Evolutionary conservation across 441 rosid genomes (phyloP).

Genomic region (Mallotus repandus): DNA sequence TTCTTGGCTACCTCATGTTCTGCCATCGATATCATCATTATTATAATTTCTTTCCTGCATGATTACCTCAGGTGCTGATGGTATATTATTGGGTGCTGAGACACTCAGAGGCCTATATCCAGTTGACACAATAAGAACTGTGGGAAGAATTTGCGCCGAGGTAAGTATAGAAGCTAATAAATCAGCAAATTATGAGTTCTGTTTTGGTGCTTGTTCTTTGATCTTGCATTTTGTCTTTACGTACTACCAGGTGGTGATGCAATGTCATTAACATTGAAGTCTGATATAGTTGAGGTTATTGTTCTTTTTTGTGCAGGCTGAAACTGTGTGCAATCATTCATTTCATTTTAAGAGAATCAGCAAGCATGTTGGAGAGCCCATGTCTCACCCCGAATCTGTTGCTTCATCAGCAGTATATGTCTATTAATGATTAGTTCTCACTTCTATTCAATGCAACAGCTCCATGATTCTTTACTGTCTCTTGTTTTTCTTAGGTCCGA

Average conservation of each 20-base stretch:
- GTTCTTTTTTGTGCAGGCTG: constrained; percentile 43
- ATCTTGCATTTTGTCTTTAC: no score
- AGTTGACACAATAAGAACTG: constrained; percentile 48
- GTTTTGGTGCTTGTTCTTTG: no score
- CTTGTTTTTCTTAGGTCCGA: constrained; percentile 41
- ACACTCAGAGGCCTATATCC: constrained; percentile 58
- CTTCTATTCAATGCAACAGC: not conserved
- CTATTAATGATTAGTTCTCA: not conserved
- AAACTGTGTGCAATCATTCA: constrained; percentile 78
- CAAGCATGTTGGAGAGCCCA: constrained; percentile 83
- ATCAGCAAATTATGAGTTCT: not conserved
- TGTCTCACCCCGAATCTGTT: constrained; percentile 81
- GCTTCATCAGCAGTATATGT: constrained; percentile 80
- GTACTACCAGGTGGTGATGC: no score
- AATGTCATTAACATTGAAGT: no score
- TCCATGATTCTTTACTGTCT: no score
- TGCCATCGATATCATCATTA: not conserved
- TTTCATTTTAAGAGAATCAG: constrained; percentile 73
- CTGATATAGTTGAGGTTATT: no score
- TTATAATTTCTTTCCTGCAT: not conserved
- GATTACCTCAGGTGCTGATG: constrained; percentile 35
- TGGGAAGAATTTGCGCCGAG: constrained; percentile 58
- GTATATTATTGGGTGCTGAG: constrained; percentile 56
- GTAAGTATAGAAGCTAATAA: constrained; percentile 19
- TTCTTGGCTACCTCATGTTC: not conserved